These are phyloP conservation scores for Penicillium lagena DNA, from an alignment of 495 filamentous ascomycete species.

Conservation along the genomic window DNA sequence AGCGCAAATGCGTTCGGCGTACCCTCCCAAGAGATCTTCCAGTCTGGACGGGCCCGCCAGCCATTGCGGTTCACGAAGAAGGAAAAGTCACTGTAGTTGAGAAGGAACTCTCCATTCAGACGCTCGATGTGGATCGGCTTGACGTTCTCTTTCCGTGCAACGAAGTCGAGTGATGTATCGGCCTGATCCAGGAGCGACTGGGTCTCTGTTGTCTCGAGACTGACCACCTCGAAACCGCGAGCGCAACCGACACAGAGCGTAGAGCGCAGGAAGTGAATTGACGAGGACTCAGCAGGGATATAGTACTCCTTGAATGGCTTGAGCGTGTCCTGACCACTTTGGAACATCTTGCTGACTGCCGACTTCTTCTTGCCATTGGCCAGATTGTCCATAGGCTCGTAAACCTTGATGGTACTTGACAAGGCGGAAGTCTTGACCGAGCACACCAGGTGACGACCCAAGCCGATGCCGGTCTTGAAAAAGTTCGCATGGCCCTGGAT, in stretches of 20 bases:
- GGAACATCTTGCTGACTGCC: constrained; percentile 91
- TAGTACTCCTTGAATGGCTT: constrained; percentile 99
- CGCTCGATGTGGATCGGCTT: constrained; percentile 98
- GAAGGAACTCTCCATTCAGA: constrained; percentile 90
- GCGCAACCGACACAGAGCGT: constrained; percentile 96
- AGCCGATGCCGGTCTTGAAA: constrained; percentile 93
- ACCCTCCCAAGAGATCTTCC: constrained; percentile 97
- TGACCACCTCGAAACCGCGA: constrained; percentile 94
- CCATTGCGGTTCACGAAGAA: constrained; percentile 99
- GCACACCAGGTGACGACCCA: constrained; percentile 90
- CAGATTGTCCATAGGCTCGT: constrained; percentile 89
- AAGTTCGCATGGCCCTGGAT: constrained; percentile 96
- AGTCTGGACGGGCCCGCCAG: constrained; percentile 92
- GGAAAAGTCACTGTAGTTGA: constrained; percentile 97
- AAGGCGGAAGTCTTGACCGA: constrained; percentile 87
- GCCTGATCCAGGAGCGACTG: constrained; percentile 96
- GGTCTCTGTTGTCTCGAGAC: constrained; percentile 92
- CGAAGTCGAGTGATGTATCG: constrained; percentile 96
- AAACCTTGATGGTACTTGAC: constrained; percentile 94
- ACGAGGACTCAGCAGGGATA: constrained; percentile 92
- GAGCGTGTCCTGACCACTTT: constrained; percentile 84
- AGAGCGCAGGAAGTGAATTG: constrained; percentile 93
- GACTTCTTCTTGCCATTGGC: constrained; percentile 85
- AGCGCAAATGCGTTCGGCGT: constrained; percentile 85
- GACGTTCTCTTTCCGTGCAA: constrained; percentile 83